phyloP scores from a whole-genome alignment of 2,329 filamentous ascomycete species.

The Botrytis medusae region DNA sequence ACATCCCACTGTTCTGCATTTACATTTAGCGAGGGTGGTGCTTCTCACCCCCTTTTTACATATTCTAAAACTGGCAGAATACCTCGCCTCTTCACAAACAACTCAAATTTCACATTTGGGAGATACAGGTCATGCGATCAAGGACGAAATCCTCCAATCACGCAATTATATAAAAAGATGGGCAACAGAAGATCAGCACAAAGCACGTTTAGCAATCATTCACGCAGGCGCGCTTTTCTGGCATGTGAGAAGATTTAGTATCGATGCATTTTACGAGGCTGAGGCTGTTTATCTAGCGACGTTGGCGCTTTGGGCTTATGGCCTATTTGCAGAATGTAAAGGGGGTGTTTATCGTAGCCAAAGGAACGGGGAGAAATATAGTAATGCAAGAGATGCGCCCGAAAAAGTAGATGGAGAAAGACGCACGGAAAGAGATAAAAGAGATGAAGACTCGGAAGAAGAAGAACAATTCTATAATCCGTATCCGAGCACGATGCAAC shows the following conservation, averaged over 20 bases:
- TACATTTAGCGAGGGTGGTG: constrained; percentile 38
- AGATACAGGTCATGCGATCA: neutral
- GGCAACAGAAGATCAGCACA: constrained; percentile 53
- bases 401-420: neutral
- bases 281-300: constrained; percentile 47
- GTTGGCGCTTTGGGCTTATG: constrained; percentile 49
- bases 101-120: neutral
- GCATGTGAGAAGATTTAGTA: constrained; percentile 52
- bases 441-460: neutral
- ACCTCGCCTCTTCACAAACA: constrained; percentile 15
- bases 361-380: neutral
- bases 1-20: constrained; percentile 43
- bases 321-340: constrained; percentile 24
- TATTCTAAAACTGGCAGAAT: constrained; percentile 29
- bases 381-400: no score
- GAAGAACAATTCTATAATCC: constrained; percentile 27
- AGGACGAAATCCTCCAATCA: constrained; percentile 34
- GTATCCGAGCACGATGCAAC: constrained; percentile 48
- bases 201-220: constrained; percentile 56
- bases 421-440: neutral
- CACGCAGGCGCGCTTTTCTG: constrained; percentile 54
- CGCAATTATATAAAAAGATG: constrained; percentile 46
- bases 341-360: no score
- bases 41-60: constrained; percentile 42
- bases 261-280: constrained; percentile 50